These are phyloP conservation scores for Pelomyxa schiedti DNA, from an alignment of 78 protist genomes.

Conservation along the genomic window DNA sequence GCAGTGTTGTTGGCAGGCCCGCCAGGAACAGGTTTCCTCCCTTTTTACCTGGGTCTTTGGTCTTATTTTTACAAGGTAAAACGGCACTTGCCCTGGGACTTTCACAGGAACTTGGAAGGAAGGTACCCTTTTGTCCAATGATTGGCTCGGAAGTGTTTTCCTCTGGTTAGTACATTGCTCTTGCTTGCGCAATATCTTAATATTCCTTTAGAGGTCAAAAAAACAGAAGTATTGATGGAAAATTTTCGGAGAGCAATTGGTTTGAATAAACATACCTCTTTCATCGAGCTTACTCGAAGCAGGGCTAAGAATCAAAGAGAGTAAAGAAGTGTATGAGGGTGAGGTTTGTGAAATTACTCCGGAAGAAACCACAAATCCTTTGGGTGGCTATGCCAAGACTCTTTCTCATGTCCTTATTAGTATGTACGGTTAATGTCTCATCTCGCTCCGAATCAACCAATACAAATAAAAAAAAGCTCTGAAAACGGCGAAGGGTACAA, in stretches of 20 bases:
- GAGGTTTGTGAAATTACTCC: slow-evolving; percentile 96
- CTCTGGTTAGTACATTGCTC: no score
- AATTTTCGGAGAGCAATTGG: slow-evolving; percentile 98
- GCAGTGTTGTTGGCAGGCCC: slow-evolving; percentile 97
- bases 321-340: slow-evolving; percentile 99
- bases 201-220: slow-evolving; percentile 84
- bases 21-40: slow-evolving; percentile 92
- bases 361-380: slow-evolving; percentile 90
- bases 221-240: slow-evolving; percentile 97
- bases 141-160: slow-evolving; percentile 97
- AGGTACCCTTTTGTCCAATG: slow-evolving; percentile 98
- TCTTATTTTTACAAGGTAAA: slow-evolving; percentile 74
- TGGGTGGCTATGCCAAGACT: slow-evolving; percentile 93
- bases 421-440: background rate
- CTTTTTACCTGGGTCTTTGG: slow-evolving; percentile 4
- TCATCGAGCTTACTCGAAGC: background rate
- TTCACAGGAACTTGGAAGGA: slow-evolving; percentile 93
- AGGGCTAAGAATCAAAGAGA: slow-evolving; percentile 95
- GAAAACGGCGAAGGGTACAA: slow-evolving; percentile 75
- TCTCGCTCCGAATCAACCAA: background rate
- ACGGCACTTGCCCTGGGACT: slow-evolving; percentile 97
- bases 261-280: background rate
- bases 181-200: no score
- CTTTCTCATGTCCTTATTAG: slow-evolving; percentile 87
- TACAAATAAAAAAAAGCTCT: background rate